Evolutionary conservation across 441 rosid species (phyloP).

Genomic region (Aleurites moluccanus): DNA sequence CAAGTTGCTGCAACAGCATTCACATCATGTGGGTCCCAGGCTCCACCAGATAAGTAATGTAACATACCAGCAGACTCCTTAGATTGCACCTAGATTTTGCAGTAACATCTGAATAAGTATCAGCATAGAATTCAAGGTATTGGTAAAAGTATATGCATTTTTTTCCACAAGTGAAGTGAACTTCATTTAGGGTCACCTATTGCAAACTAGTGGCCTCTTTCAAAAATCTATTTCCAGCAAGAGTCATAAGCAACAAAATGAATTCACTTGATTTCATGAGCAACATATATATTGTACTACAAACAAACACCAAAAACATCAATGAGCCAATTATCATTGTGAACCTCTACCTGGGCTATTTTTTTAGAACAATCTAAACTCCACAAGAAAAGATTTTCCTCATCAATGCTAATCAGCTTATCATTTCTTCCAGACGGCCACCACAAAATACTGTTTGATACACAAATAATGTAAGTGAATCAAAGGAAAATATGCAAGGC

Average conservation of each 20-base stretch:
- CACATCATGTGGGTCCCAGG: slow-evolving; percentile 89
- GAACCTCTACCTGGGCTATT: slow-evolving; percentile 62
- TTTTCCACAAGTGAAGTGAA: background rate
- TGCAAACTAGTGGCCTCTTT: background rate
- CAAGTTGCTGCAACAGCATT: slow-evolving; percentile 71
- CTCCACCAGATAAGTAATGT: slow-evolving; percentile 83
- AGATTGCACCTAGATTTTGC: slow-evolving; percentile 61
- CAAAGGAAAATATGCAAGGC: slow-evolving; percentile 5
- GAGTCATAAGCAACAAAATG: background rate
- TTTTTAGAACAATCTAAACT: slow-evolving; percentile 72
- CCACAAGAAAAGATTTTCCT: slow-evolving; percentile 74
- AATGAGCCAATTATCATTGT: background rate
- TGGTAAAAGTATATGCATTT: background rate
- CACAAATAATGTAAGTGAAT: slow-evolving; percentile 18
- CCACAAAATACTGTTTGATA: slow-evolving; percentile 65
- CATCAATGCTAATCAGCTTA: slow-evolving; percentile 83
- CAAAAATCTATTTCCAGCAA: background rate
- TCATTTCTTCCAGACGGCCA: slow-evolving; percentile 92
- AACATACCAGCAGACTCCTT: slow-evolving; percentile 84
- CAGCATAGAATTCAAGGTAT: slow-evolving; percentile 24
- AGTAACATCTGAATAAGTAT: slow-evolving; percentile 35
- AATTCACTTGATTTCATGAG: background rate
- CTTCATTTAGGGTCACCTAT: background rate
- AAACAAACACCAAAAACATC: background rate
- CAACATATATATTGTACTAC: background rate